Evolutionary conservation across 306 rosid genomes (phyloP), one percentile per base, ranked within the genome.

Genomic region (Lathyrus aphaca): DNA sequence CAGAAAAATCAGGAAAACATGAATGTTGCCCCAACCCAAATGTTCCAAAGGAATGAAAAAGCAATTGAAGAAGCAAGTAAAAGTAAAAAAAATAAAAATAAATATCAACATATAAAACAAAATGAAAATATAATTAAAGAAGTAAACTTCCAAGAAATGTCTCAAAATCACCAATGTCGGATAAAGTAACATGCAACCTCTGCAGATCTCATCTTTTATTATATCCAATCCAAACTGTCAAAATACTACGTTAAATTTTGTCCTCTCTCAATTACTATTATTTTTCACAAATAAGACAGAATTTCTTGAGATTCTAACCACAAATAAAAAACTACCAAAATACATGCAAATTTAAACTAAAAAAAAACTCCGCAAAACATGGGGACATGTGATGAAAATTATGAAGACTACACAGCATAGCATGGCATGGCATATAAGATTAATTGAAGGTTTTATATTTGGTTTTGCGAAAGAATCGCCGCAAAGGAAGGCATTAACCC

Each of bases 361-460:
- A 16, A 49, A 8, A 21, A 16, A 42, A 15, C 74, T 84, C 87
- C 92, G 78, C 80, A 74, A 86, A 84, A 86, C 89, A 79, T 75
- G 85, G 78, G 72, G 89, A 84, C 96, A 84, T 81, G 88, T 82
- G 96, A 86, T 78, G 38, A 59, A 56, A 56, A 72, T 82, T 67
- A 51, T 66, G 49, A 83, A 23, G 57, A 78, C 73, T 23, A 50
- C 76, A 73, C 74, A 46, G 7, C 74, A 76, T 73, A 66, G 69
- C 79, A 77, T 83, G 74, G 76, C 81, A 81, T 83, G 76, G 76
- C 81, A 81, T 79, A 14, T 54, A 32, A 66, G 10, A 60, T 60
- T 37, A 21, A 45, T 29, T 48, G 18, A 37, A 44, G 44, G 69
- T 74, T 69, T 68, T 27, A 14, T 62, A 29, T 75, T 82, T 57